phyloP scores from a whole-genome alignment of 208 protist genomes.

The Borovskyia barvae region DNA sequence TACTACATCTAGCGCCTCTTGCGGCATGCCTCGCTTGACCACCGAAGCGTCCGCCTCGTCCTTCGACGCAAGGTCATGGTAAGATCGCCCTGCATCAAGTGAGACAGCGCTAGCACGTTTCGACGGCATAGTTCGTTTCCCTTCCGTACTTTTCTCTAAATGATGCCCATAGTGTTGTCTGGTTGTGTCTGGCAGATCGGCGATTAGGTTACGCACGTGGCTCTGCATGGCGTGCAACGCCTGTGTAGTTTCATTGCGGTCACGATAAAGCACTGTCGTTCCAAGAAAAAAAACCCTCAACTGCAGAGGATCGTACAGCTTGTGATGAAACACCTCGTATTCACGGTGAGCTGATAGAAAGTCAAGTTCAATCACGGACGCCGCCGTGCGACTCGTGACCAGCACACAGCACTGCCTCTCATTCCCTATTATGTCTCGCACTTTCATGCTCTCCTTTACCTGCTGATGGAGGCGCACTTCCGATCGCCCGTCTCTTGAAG shows the following conservation, averaged over 20 bases:
- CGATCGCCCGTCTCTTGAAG: conserved; percentile 15
- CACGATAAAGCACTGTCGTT: conserved; percentile 56
- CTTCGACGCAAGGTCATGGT: conserved; percentile 16
- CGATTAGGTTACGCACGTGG: conserved; percentile 57
- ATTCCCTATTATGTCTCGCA: conserved; percentile 52
- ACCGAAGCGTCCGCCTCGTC: conserved; percentile 14
- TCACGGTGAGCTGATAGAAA: conserved; percentile 24
- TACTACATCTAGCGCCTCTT: conserved; percentile 32
- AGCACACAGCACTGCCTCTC: conserved; percentile 74
- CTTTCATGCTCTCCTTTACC: conserved; percentile 52
- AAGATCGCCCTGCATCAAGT: conserved; percentile 18
- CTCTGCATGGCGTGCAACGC: conserved; percentile 50
- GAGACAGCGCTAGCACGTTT: conserved; percentile 16
- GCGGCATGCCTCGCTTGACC: conserved; percentile 14
- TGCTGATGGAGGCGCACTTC: conserved; percentile 41
- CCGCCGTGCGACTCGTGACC: conserved; percentile 42
- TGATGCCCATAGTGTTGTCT: conserved; percentile 49
- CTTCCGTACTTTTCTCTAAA: conserved; percentile 9
- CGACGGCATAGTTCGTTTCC: conserved; percentile 1
- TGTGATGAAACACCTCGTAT: conserved; percentile 82
- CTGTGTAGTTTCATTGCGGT: conserved; percentile 20
- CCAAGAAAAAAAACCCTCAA: conserved; percentile 74
- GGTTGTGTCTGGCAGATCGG: conserved; percentile 38
- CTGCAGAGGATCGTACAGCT: conserved; percentile 80
- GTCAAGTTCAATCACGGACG: conserved; percentile 36